Conservation (phyloP, 2,329 filamentous ascomycete genomes). For the Lachnellula cervina region DNA sequence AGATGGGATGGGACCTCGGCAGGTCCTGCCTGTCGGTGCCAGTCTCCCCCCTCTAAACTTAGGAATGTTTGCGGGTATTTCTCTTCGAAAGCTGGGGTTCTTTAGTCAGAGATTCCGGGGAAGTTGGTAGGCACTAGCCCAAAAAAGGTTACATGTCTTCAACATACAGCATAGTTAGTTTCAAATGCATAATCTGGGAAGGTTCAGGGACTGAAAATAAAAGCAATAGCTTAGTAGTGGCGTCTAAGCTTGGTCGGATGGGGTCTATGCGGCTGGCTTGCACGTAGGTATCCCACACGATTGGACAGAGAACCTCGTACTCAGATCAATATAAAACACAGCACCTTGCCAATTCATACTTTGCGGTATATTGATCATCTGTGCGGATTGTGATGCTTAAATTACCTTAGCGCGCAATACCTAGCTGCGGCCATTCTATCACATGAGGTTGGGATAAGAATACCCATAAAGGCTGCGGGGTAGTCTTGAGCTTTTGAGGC, state of each 20-base stretch:
- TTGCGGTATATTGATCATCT: too few species aligned
- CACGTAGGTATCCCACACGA: neutral
- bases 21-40: neutral
- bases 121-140: neutral
- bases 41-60: neutral
- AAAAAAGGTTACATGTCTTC: neutral
- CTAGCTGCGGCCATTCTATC: too few species aligned
- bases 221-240: neutral
- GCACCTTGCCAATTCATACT: too few species aligned
- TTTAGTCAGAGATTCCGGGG: neutral
- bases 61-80: neutral
- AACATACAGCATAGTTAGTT: neutral
- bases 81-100: neutral
- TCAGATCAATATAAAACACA: too few species aligned
- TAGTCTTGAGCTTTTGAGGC: too few species aligned
- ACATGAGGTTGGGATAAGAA: too few species aligned
- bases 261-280: neutral
- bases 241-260: neutral
- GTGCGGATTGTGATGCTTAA: too few species aligned
- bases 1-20: neutral
- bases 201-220: neutral
- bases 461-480: too few species aligned
- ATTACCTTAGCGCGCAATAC: too few species aligned
- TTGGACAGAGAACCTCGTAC: too few species aligned
- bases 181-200: neutral